phyloP scores from a whole-genome alignment of 106 monocot species.

The Triglochin maritima region DNA sequence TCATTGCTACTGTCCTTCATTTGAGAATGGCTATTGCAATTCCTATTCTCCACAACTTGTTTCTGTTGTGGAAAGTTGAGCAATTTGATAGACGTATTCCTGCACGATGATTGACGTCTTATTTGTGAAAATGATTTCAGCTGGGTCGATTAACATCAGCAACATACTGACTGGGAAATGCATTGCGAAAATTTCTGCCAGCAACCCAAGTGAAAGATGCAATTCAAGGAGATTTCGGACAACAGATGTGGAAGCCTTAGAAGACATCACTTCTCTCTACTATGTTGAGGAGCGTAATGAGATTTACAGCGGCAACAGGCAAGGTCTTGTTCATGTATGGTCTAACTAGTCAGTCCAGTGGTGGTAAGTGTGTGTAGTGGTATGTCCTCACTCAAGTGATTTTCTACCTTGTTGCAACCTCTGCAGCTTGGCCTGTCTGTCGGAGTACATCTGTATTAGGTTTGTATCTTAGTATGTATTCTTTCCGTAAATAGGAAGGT shows the following conservation, averaged over 20 bases:
- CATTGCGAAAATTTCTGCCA: slow-evolving; percentile 47
- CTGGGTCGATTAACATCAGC: slow-evolving; percentile 85
- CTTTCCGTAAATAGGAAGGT: too few relatives aligned
- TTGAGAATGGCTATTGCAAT: too few relatives aligned
- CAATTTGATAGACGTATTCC: too few relatives aligned
- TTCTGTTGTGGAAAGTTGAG: too few relatives aligned
- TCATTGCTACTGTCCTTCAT: too few relatives aligned
- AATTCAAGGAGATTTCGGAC: slow-evolving; percentile 14
- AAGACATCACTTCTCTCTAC: slow-evolving; percentile 67
- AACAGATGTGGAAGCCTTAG: slow-evolving; percentile 47
- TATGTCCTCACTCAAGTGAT: too few relatives aligned
- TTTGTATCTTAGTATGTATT: too few relatives aligned
- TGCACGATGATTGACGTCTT: neutral
- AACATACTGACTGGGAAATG: slow-evolving; percentile 78
- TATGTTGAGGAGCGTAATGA: slow-evolving; percentile 68
- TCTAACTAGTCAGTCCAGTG: slow-evolving; percentile 30
- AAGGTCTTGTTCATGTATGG: slow-evolving; percentile 74
- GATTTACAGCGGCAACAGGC: slow-evolving; percentile 65
- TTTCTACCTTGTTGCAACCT: too few relatives aligned
- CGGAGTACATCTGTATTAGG: too few relatives aligned
- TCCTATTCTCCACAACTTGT: too few relatives aligned
- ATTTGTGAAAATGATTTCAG: slow-evolving; percentile 12
- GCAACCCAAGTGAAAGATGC: neutral
- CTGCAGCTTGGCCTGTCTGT: too few relatives aligned
- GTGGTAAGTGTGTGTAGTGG: too few relatives aligned